These are phyloP conservation scores for Halophytophthora polymorphica DNA, from an alignment of 352 stramenopile species.

Conservation along the genomic window DNA sequence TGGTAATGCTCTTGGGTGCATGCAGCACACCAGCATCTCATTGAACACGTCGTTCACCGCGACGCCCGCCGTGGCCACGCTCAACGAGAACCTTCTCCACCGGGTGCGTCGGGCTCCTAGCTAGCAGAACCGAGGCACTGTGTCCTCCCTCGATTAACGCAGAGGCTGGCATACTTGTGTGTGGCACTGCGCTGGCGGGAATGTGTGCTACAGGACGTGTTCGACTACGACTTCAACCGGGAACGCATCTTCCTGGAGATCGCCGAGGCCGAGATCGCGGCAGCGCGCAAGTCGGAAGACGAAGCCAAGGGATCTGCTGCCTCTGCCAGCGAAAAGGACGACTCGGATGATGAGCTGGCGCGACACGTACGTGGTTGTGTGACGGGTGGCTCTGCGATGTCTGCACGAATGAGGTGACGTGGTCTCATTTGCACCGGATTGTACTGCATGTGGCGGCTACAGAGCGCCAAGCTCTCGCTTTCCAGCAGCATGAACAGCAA, in stretches of 20 bases:
- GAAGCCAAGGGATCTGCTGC: conserved; percentile 13
- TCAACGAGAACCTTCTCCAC: conserved; percentile 63
- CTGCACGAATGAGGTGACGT: too few species aligned
- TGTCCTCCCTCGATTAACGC: too few species aligned
- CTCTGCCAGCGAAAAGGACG: conserved; percentile 20
- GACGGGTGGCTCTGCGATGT: too few species aligned
- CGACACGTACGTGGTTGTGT: conserved; percentile 27
- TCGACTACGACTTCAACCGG: conserved; percentile 71
- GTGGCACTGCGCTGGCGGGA: neutral
- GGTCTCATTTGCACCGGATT: neutral
- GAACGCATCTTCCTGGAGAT: conserved; percentile 72
- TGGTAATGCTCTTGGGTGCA: neutral
- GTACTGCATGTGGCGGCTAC: neutral
- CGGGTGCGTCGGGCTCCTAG: conserved; percentile 32
- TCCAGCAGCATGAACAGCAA: conserved; percentile 29
- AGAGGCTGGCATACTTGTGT: neutral
- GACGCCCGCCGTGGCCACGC: conserved; percentile 30
- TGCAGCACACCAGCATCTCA: conserved; percentile 47
- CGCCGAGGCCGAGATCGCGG: conserved; percentile 50
- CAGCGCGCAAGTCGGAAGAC: conserved; percentile 37
- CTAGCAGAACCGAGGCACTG: too few species aligned
- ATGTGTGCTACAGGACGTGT: conserved; percentile 40
- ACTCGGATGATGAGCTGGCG: conserved; percentile 39
- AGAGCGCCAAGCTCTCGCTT: conserved; percentile 42
- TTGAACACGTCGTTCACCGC: conserved; percentile 55